phyloP scores from a whole-genome alignment of 2,329 filamentous ascomycete species.

The Madurella mycetomatis region DNA sequence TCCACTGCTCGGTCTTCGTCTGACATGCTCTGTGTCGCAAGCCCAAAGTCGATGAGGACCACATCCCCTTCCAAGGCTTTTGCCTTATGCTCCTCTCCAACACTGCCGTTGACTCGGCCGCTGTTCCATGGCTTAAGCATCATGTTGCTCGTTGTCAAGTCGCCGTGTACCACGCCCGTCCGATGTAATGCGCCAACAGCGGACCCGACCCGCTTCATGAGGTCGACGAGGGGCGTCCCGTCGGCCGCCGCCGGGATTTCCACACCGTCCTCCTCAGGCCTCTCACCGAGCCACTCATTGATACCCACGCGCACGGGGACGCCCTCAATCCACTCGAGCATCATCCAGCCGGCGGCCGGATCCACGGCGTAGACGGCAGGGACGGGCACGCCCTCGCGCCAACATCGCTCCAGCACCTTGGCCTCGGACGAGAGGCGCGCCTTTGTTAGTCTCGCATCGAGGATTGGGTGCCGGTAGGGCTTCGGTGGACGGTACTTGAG shows the following conservation, averaged over 20 bases:
- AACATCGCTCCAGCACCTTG: conserved; percentile 73
- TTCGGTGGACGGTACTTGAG: conserved; percentile 91
- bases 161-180: conserved; percentile 86
- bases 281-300: conserved; percentile 60
- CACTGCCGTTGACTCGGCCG: conserved; percentile 13
- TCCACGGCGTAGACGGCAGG: conserved; percentile 73
- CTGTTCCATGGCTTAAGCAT: conserved; percentile 59
- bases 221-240: conserved; percentile 49
- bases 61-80: conserved; percentile 63
- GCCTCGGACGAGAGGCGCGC: conserved; percentile 87
- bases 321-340: conserved; percentile 82
- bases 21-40: conserved; percentile 73
- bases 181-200: conserved; percentile 74
- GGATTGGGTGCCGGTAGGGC: conserved; percentile 82
- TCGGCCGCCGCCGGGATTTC: conserved; percentile 28
- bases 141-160: conserved; percentile 95
- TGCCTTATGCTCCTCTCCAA: conserved; percentile 20
- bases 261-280: conserved; percentile 33
- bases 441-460: conserved; percentile 82
- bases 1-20: conserved; percentile 96
- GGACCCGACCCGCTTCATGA: conserved; percentile 67
- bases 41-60: conserved; percentile 89
- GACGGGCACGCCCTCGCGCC: conserved; percentile 73
- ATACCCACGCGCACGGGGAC: conserved; percentile 64
- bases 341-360: conserved; percentile 64